Evolutionary conservation across 225 moss, liverwort and hornwort species (phyloP), one percentile per base, ranked within the genome.

Genomic region (Bryum argenteum): DNA sequence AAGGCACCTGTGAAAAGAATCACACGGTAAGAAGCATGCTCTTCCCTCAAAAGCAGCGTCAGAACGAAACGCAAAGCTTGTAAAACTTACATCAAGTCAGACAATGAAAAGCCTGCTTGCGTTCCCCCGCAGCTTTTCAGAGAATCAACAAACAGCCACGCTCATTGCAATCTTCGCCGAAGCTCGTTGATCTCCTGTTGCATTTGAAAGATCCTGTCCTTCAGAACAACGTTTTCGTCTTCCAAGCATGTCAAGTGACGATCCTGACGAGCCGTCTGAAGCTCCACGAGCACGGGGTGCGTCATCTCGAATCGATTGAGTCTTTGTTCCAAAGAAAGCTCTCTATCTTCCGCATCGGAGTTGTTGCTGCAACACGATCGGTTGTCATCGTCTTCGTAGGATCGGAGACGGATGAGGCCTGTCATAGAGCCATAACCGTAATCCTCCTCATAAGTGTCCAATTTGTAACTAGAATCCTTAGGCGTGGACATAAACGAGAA

Each of bases 381-480:
- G 12, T 62, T 23, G 43, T 71, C 84, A 69, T 62, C 61, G 42
- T 71, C 82, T 0, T 80, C 84, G 42, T 69, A 37, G 33, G 82
- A 65, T 1, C 91, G 86, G 43, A 96, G 80, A 37, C 85, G 83
- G 54, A 96, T 93, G 65, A 96, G 75, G 71, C 93, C 95, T 81
- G 86, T 91, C 95, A 93, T 96, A 39, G 93, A 96, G 61, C 95
- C 95, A 78, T 93, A 96, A 56, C 95, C 93, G 81, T 87, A 80
- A 75, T 80, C 83, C 55, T 74, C 33, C 33, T 33, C 81, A 77
- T 65, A 44, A 81, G 33, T 33, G 33, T 33, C 33, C 33, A 79
- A 67, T 58, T 71, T 85, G 69, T 81, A 87, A 68, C 79, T 78
- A 66, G 84, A 83, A 37, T 28, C 65, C 28, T 77, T 80, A 47